Conservation (phyloP, 2,329 filamentous ascomycete genomes). For the Nemania abortiva region DNA sequence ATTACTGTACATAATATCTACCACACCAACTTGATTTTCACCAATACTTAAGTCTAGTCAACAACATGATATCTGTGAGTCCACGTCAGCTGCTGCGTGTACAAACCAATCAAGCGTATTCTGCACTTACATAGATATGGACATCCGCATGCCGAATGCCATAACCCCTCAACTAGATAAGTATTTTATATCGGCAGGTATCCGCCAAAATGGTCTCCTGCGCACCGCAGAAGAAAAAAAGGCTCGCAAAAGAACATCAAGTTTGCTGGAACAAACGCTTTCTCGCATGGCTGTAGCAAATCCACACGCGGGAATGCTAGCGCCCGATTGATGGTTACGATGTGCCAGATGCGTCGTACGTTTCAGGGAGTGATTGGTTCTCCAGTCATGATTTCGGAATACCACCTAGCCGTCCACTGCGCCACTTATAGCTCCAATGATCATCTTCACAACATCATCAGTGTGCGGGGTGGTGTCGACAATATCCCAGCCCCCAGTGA, state of each 20-base stretch:
- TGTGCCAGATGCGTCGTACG: background rate
- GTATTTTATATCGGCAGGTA: background rate
- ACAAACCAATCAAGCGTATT: background rate
- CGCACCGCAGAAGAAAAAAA: no score
- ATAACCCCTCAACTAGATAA: background rate
- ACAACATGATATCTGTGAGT: background rate
- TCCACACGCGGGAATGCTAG: no score
- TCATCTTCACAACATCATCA: background rate
- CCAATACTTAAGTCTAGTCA: background rate
- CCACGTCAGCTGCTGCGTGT: background rate
- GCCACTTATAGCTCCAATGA: slow-evolving; percentile 2
- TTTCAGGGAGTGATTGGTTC: background rate
- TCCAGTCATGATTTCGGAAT: background rate
- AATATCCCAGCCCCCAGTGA: slow-evolving; percentile 5
- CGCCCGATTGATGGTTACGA: no score
- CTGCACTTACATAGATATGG: background rate
- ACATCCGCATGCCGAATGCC: background rate
- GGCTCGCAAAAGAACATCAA: no score
- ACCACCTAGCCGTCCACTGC: background rate
- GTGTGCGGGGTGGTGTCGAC: background rate
- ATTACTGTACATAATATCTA: no score
- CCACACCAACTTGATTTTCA: background rate
- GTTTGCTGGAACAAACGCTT: no score
- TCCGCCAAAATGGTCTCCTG: no score
- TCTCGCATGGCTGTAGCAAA: no score